phyloP scores from a whole-genome alignment of 1,284 basidiomycete species.

The Cryptococcus sp. region DNA sequence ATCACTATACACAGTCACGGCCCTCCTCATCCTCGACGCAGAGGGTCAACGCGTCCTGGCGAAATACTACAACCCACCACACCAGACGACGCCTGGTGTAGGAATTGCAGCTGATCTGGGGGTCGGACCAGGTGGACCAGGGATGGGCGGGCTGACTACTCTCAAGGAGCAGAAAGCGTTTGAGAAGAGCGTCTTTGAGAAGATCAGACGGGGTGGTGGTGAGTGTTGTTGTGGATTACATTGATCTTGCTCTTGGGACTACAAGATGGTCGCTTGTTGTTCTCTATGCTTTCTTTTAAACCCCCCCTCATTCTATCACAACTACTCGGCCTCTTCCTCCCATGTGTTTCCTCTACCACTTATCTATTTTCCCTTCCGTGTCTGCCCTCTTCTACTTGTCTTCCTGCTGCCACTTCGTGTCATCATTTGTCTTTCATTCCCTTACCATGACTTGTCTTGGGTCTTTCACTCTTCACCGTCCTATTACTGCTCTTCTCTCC shows the following conservation, averaged over 20 bases:
- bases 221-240: conserved; percentile 41
- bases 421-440: too few species aligned
- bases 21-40: conserved; percentile 87
- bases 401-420: too few species aligned
- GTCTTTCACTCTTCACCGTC: not conserved
- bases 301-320: not conserved
- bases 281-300: not conserved
- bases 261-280: not conserved
- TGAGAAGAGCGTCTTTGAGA: conserved; percentile 93
- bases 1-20: conserved; percentile 80
- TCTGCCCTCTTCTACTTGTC: too few species aligned
- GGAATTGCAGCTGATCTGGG: conserved; percentile 54
- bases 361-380: not conserved
- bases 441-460: too few species aligned
- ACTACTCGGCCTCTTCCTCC: not conserved
- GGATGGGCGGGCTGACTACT: conserved; percentile 55
- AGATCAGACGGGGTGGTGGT: conserved; percentile 91
- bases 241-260: not conserved
- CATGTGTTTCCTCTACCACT: not conserved
- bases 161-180: conserved; percentile 93
- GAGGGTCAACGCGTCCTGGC: conserved; percentile 93
- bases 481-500: not conserved
- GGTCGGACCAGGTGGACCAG: conserved; percentile 45
- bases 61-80: conserved; percentile 78
- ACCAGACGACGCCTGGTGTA: conserved; percentile 58